Evolutionary conservation across 495 filamentous ascomycete genomes (phyloP).

Genomic region (Massariosphaeria phaeospora): DNA sequence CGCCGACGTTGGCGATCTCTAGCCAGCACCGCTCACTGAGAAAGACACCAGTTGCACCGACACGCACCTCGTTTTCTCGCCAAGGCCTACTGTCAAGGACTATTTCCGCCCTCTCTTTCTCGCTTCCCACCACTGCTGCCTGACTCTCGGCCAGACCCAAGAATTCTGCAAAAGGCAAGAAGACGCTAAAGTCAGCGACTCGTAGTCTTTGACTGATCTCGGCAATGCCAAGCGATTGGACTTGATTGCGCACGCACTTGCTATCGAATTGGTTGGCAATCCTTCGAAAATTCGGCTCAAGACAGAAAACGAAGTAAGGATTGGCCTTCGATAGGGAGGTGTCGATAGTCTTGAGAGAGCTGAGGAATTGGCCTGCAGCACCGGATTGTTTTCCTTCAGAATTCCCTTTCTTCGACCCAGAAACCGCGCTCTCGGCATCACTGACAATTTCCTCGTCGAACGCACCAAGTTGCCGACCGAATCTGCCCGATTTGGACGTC

Average conservation of each 20-base stretch:
- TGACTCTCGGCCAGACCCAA: constrained; percentile 81
- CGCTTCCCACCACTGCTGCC: constrained; percentile 79
- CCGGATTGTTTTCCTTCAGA: constrained; percentile 59
- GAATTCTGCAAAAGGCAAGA: constrained; percentile 94
- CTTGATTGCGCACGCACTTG: constrained; percentile 91
- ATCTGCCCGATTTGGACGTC: constrained; percentile 48
- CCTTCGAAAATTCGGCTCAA: constrained; percentile 94
- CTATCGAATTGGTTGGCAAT: constrained; percentile 99
- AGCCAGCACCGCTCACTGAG: constrained; percentile 93
- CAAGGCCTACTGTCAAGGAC: constrained; percentile 85
- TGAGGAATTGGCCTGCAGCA: constrained; percentile 85
- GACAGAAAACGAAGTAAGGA: constrained; percentile 91
- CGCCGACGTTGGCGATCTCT: constrained; percentile 72
- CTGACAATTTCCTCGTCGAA: constrained; percentile 51
- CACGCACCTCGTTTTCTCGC: constrained; percentile 84
- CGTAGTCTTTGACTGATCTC: constrained; percentile 91
- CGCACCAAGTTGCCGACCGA: constrained; percentile 32
- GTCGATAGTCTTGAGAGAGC: constrained; percentile 81
- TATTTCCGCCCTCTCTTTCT: constrained; percentile 84
- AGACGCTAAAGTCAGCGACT: constrained; percentile 91
- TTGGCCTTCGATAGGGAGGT: constrained; percentile 79
- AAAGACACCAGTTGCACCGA: constrained; percentile 91
- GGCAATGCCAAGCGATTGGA: constrained; percentile 93
- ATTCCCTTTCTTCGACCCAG: constrained; percentile 8
- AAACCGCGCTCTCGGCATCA: constrained; percentile 44